Evolutionary conservation across 176 grass and related monocot species (phyloP).

Genomic region (Zea mays): DNA sequence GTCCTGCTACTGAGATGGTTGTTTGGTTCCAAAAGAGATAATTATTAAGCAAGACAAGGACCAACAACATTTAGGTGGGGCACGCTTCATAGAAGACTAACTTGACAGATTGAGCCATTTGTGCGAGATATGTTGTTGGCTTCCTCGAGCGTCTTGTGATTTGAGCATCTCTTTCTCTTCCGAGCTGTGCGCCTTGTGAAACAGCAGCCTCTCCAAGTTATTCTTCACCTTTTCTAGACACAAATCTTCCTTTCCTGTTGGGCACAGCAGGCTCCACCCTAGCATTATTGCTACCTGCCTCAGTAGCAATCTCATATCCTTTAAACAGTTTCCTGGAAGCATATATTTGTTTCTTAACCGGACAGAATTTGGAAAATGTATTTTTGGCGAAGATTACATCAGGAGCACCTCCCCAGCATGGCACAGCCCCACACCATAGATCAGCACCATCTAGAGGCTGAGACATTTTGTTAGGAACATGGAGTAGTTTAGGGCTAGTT

Average conservation of each 20-base stretch:
- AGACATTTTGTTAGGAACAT: no score
- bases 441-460: no score
- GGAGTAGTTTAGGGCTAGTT: no score
- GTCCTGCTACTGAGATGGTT: no score
- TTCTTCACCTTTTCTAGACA: neutral
- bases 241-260: neutral
- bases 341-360: neutral
- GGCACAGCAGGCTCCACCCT: no score
- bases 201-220: neutral
- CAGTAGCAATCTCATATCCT: neutral
- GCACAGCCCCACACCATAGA: no score
- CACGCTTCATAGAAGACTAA: neutral
- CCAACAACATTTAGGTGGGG: neutral
- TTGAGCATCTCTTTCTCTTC: neutral
- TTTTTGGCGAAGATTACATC: neutral
- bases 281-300: no score
- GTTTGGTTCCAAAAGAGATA: no score
- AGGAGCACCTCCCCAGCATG: neutral
- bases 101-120: neutral
- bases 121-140: neutral
- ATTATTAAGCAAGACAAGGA: neutral
- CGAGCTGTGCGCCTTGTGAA: neutral
- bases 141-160: no score
- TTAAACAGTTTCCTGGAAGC: neutral
- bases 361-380: no score